These are phyloP conservation scores for Cercophora sp. DNA, from an alignment of 495 filamentous ascomycete genomes.

Conservation along the genomic window DNA sequence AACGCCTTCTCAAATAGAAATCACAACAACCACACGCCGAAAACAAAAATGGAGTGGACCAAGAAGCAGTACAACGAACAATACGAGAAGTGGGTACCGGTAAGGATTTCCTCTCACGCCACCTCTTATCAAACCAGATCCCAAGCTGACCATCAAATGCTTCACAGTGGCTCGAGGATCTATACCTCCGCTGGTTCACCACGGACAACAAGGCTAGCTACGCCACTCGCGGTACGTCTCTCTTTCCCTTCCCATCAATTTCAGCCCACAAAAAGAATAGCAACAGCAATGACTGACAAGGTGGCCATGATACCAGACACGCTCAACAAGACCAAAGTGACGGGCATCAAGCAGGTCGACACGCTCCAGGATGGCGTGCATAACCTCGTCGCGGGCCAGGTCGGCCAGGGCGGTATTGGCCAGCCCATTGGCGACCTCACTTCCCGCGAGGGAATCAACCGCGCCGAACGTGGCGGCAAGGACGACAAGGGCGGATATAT, in stretches of 20 bases:
- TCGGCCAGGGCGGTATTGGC: slow-evolving; percentile 60
- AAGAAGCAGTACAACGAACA: slow-evolving; percentile 58
- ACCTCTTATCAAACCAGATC: too few species aligned
- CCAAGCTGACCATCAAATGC: too few species aligned
- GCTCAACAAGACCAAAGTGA: slow-evolving; percentile 63
- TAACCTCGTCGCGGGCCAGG: slow-evolving; percentile 53
- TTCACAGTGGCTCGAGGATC: slow-evolving; percentile 71
- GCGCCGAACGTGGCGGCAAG: slow-evolving; percentile 58
- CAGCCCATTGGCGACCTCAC: slow-evolving; percentile 55
- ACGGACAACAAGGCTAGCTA: slow-evolving; percentile 71
- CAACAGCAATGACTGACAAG: neutral
- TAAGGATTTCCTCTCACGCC: too few species aligned
- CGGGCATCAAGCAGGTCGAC: slow-evolving; percentile 56
- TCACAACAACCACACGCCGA: too few species aligned
- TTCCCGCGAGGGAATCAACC: slow-evolving; percentile 62
- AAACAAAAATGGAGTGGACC: slow-evolving; percentile 47
- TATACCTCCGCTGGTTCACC: slow-evolving; percentile 64
- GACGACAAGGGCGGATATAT: slow-evolving; percentile 53
- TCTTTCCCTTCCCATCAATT: neutral
- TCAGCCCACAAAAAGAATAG: neutral
- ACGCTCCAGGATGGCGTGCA: slow-evolving; percentile 60
- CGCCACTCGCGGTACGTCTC: slow-evolving; percentile 49
- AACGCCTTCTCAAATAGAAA: too few species aligned
- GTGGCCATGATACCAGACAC: slow-evolving; percentile 41
- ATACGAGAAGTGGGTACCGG: slow-evolving; percentile 71